A percentile compares a stretch with the other conserved stretches of the same genome.
phyloP scores from a whole-genome alignment of 2,329 filamentous ascomycete species.

The Xylaria sp. region DNA sequence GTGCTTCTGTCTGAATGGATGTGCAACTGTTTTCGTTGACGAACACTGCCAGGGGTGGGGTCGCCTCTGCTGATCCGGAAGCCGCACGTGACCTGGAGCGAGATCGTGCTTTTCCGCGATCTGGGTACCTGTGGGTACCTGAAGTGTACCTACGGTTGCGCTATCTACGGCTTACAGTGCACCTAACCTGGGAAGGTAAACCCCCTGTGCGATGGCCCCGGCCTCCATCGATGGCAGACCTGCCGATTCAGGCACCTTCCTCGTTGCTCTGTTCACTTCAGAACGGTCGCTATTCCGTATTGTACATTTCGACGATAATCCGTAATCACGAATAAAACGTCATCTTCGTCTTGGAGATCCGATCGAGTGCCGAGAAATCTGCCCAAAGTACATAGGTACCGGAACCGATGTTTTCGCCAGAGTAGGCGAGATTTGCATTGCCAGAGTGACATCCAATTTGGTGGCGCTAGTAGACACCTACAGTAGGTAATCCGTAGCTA shows the following conservation, averaged over 20 bases:
- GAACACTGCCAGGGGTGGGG: background rate
- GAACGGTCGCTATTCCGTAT: too few relatives aligned
- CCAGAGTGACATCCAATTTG: background rate
- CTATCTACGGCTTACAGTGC: background rate
- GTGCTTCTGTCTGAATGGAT: constrained; percentile 8
- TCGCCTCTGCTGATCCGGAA: background rate
- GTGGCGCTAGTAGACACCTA: background rate
- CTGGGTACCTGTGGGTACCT: too few relatives aligned
- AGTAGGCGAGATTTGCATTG: background rate
- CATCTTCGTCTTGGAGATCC: too few relatives aligned
- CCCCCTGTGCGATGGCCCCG: too few relatives aligned
- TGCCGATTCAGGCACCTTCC: too few relatives aligned
- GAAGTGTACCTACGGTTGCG: background rate
- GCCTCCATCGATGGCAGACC: too few relatives aligned
- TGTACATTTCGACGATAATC: too few relatives aligned
- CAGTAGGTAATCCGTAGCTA: background rate
- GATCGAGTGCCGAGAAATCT: too few relatives aligned
- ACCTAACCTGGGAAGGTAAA: too few relatives aligned
- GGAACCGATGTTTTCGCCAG: background rate
- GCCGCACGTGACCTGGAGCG: background rate
- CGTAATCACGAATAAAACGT: too few relatives aligned
- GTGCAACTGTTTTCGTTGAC: constrained; percentile 8
- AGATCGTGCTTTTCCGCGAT: too few relatives aligned
- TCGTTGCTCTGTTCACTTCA: too few relatives aligned
- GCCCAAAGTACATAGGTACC: background rate